Evolutionary conservation across 1,284 basidiomycete genomes (phyloP), one percentile per base, ranked within the genome.

Genomic region (Megacollybia platyphylla): DNA sequence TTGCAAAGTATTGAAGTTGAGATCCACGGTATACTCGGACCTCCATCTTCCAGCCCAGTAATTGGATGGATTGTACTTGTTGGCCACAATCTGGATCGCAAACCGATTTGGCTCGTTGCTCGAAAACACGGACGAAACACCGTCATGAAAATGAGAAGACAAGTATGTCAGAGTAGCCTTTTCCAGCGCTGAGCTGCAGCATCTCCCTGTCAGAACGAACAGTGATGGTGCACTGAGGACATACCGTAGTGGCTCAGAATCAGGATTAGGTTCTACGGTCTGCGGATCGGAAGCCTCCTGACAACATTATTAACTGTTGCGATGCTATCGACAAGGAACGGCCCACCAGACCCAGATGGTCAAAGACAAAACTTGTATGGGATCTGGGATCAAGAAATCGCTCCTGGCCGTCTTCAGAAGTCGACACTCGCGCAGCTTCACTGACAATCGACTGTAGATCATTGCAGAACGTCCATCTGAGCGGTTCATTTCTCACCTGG

Each of bases 1-100:
- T 17, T 62, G 54, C 9, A 87, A 60, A 46, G 61, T 69, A 48
- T 70, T 71, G 34, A 68, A 64, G 29, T 63, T 67, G 11, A 82
- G 54, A 54, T 85, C 70, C 44, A 87, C 60, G 26, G 64, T 55
- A 51, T 87, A 85, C 53, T 84, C 73, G n/a, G 85, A 86, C 36
- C 91, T 76, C 92, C 92, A 96, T 56, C 90, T 71, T 18, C 92
- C 92, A 27, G 91, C 86, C 89, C 89, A 96, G 63, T 76, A 96
- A 60, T 94, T 96, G 34, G 73, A 62, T 0, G 88, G 84, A 58
- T 93, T 96, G 63, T 94, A 96, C 55, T 91, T 87, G 63, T 93
- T 93, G 10, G 89, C 86, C 24, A 93, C 89, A 43, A 94, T 68
- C 54, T 92, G 87, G 35, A 94, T 61, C 10, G 73, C 72, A 54